Evolutionary conservation across 148 eudicot species (phyloP).

Genomic region (Rheum nobile): DNA sequence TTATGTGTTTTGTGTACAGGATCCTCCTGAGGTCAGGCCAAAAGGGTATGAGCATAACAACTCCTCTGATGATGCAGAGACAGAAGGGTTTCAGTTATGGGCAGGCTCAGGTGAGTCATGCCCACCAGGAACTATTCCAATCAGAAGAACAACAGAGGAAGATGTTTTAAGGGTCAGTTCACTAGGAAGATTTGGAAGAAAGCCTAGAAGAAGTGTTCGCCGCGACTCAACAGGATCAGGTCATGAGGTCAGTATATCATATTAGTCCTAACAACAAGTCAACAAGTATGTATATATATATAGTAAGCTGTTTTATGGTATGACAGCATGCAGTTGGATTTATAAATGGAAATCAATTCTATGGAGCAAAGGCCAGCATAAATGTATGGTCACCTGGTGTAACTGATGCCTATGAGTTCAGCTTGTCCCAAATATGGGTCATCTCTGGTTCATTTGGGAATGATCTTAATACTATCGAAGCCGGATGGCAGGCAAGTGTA

Average conservation of each 20-base stretch:
- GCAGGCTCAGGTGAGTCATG: conserved; percentile 56
- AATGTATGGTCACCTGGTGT: conserved; percentile 93
- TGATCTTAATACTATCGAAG: conserved; percentile 97
- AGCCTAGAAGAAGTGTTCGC: conserved; percentile 39
- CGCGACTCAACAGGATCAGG: conserved; percentile 68
- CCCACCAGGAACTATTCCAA: conserved; percentile 87
- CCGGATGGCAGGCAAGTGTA: conserved; percentile 94
- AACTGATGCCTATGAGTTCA: conserved; percentile 66
- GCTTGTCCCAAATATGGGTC: conserved; percentile 92
- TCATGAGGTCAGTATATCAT: conserved; percentile 62
- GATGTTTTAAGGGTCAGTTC: conserved; percentile 65
- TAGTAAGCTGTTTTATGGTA: neutral
- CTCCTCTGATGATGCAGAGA: conserved; percentile 8
- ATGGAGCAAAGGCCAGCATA: conserved; percentile 93
- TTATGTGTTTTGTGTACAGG: conserved; percentile 27
- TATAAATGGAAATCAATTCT: conserved; percentile 73
- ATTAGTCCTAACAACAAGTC: neutral
- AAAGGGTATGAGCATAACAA: conserved; percentile 21
- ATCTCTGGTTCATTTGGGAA: conserved; percentile 86
- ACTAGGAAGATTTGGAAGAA: conserved; percentile 58
- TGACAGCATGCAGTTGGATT: conserved; percentile 90
- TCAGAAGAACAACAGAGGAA: conserved; percentile 71
- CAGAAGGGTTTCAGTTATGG: conserved; percentile 54
- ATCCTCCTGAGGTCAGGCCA: conserved; percentile 67
- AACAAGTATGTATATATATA: neutral